Evolutionary conservation across 2,329 filamentous ascomycete species (phyloP).

Genomic region (Diplodia seriata): DNA sequence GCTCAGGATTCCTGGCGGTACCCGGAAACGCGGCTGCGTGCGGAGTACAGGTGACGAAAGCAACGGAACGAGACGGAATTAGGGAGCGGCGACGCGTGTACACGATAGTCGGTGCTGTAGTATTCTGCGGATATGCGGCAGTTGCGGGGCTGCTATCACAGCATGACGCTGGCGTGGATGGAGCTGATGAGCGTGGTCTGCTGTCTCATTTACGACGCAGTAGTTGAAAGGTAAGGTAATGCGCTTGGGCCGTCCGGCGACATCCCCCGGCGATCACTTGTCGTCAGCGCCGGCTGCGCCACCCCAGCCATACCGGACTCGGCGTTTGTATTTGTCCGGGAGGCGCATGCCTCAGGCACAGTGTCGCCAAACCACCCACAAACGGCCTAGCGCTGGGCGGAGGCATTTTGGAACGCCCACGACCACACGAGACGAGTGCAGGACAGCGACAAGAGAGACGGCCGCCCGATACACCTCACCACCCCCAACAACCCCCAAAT

Average conservation of each 20-base stretch:
- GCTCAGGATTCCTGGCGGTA: slow-evolving; percentile 27
- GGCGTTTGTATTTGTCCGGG: slow-evolving; percentile 11
- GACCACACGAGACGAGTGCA: slow-evolving; percentile 6
- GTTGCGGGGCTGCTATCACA: background rate
- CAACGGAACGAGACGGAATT: slow-evolving; percentile 14
- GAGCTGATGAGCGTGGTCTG: slow-evolving; percentile 14
- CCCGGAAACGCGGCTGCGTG: slow-evolving; percentile 32
- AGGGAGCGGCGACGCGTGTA: slow-evolving; percentile 19
- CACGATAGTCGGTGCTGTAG: slow-evolving; percentile 8
- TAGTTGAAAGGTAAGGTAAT: slow-evolving; percentile 10
- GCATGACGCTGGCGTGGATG: slow-evolving; percentile 13
- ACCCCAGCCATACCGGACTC: slow-evolving; percentile 4
- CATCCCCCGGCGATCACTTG: slow-evolving; percentile 17
- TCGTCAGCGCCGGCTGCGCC: slow-evolving; percentile 27
- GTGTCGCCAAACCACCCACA: no score
- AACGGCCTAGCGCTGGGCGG: no score
- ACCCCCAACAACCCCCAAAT: slow-evolving; percentile 18
- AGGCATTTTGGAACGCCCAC: slow-evolving; percentile 19
- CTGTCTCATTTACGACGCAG: slow-evolving; percentile 20
- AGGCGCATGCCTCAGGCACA: background rate
- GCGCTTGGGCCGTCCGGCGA: background rate
- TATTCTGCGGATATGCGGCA: slow-evolving; percentile 6
- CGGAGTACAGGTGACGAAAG: slow-evolving; percentile 23
- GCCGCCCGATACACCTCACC: slow-evolving; percentile 24
- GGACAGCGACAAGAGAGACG: slow-evolving; percentile 28